These are phyloP conservation scores for Schwanniomyces yamadae DNA, from an alignment of 805 yeast genomes.

Conservation along the genomic window DNA sequence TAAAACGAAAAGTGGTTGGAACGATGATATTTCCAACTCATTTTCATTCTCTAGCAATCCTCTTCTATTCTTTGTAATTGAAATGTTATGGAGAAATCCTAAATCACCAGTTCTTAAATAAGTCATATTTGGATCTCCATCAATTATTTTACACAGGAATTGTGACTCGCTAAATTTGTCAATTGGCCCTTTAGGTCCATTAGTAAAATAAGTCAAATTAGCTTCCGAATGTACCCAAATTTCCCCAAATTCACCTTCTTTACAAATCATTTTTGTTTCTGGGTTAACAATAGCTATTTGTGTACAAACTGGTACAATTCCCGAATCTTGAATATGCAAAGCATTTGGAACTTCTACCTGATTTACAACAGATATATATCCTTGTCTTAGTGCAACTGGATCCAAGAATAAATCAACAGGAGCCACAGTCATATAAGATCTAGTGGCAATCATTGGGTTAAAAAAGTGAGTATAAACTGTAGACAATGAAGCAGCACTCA, in stretches of 20 bases:
- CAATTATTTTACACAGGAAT: constrained; percentile 61
- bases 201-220: constrained; percentile 60
- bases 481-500: constrained; percentile 69
- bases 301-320: constrained; percentile 93
- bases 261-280: constrained; percentile 76
- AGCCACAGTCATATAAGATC: constrained; percentile 86
- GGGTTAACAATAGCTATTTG: constrained; percentile 95
- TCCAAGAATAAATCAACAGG: constrained; percentile 87
- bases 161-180: constrained; percentile 52
- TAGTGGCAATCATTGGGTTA: constrained; percentile 79
- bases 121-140: constrained; percentile 55
- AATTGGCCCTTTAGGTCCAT: constrained; percentile 50
- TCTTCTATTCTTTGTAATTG: constrained; percentile 40
- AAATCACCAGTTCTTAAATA: constrained; percentile 91
- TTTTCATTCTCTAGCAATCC: constrained; percentile 24
- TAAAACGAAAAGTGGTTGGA: constrained; percentile 80
- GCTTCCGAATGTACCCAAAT: constrained; percentile 95
- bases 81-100: constrained; percentile 83
- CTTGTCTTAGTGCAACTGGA: constrained; percentile 86
- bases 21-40: constrained; percentile 27
- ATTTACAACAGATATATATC: constrained; percentile 75
- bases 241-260: constrained; percentile 92
- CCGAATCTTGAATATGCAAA: constrained; percentile 85
- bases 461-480: constrained; percentile 75
- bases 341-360: constrained; percentile 69